phyloP scores from a whole-genome alignment of 2,329 filamentous ascomycete genomes.

The Pseudopithomyces maydicus region DNA sequence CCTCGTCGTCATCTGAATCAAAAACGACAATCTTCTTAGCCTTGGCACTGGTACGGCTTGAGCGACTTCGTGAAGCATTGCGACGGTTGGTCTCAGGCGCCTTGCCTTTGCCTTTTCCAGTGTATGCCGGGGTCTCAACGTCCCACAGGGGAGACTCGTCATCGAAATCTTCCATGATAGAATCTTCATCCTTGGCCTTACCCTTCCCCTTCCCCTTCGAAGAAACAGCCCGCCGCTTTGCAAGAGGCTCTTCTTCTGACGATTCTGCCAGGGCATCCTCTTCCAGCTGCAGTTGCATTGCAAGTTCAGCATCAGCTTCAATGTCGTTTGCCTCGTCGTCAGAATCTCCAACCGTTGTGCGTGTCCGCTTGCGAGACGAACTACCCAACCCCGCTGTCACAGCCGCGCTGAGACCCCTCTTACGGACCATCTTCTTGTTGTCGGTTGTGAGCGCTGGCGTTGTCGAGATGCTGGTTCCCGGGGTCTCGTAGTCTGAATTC shows the following conservation, averaged over 20 bases:
- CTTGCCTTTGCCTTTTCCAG: constrained; percentile 32
- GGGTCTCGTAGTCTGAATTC: constrained; percentile 62
- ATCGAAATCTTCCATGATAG: constrained; percentile 11
- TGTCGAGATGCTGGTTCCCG: constrained; percentile 62
- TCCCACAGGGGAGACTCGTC: constrained; percentile 10
- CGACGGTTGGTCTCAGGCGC: constrained; percentile 22
- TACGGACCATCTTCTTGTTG: constrained; percentile 27
- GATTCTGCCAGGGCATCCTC: constrained; percentile 46
- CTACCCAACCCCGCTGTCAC: constrained; percentile 16
- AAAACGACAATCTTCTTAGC: constrained; percentile 22
- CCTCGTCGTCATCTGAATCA: constrained; percentile 18
- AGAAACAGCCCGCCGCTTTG: constrained; percentile 9
- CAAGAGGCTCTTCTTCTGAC: constrained; percentile 37
- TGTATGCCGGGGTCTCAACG: constrained; percentile 17
- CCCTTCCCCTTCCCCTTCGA: constrained; percentile 28
- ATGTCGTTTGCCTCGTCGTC: constrained; percentile 38
- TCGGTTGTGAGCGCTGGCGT: constrained; percentile 56
- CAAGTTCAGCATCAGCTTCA: constrained; percentile 59
- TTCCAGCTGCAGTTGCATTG: constrained; percentile 62
- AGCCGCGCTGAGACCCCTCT: constrained; percentile 27
- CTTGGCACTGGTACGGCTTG: constrained; percentile 26
- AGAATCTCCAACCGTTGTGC: constrained; percentile 25
- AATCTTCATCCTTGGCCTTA: constrained; percentile 17
- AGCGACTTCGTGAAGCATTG: constrained; percentile 20
- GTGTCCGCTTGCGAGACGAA: constrained; percentile 33